Base-by-base conservation (phyloP, 305 asterid genomes). In the Solanum hybrid region DNA sequence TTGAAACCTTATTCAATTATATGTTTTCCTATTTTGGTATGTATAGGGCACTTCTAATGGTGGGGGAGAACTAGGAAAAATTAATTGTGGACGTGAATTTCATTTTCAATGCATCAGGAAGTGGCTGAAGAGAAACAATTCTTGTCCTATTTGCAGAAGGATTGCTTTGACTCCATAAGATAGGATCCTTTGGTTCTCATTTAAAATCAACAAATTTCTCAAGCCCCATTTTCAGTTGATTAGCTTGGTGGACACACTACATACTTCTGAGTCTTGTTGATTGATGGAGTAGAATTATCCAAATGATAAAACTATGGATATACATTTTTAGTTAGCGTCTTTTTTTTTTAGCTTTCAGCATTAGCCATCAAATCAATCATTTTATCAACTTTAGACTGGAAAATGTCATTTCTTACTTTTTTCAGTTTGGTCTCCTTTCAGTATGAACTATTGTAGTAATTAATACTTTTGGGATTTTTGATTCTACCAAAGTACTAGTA, bases 41-140 rank as follows among this genome's bases (percentile, higher is more conserved):
- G 85, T 36, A 36, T n/a, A 88, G 90, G 90, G 32, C n/a, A 88
- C 78, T 11, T 88, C 19, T 69, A 2, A 10, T n/a, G 15, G 29
- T n/a, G 82, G 84, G 31, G 69, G 64, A 7, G 76, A 36, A 12
- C 66, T 84, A 4, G 90, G 87, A 71, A 37, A 64, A 40, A 69
- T 85, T 85, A 19, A 60, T 22, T 60, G 26, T 7, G 26, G 72
- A 64, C 27, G 22, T 64, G 27, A 64, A 22, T 22, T 64, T 22
- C 5, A 64, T 22, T 64, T 7, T 64, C 27, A 22, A 64, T 64
- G 72, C 2, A 22, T 22, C 66, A 73, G 80, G 2, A 35, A 37
- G 69, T 90, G 90, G 92, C 84, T 88, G 6, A 35, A 17, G 92
- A 17, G 8, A 19, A 90, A 88, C 6, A 90, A 90, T 36, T 72